A percentile compares a stretch with the other conserved stretches of the same genome.
phyloP scores from a whole-genome alignment of 2,329 filamentous ascomycete genomes.

The Pseudogymnoascus sp. region DNA sequence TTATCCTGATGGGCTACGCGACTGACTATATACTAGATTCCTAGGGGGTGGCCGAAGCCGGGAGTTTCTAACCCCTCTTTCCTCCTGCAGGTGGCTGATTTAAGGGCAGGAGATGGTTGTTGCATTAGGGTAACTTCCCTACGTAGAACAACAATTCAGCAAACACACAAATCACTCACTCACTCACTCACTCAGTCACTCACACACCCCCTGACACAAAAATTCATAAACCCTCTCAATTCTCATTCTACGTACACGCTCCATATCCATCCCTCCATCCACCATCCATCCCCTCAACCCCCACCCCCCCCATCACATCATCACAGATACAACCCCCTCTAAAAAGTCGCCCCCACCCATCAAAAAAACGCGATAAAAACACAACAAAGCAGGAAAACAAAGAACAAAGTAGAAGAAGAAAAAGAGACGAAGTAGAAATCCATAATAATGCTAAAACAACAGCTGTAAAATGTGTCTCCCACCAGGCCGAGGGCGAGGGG shows the following conservation, averaged over 20 bases:
- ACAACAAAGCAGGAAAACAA: neutral
- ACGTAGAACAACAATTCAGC: neutral
- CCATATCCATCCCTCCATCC: neutral
- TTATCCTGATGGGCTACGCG: too few relatives aligned
- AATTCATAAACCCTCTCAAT: conserved; percentile 1
- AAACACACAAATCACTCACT: neutral
- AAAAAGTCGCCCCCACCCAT: neutral
- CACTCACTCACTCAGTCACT: neutral
- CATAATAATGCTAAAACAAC: neutral
- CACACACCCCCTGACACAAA: neutral
- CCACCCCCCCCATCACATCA: neutral
- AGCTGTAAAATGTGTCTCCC: neutral
- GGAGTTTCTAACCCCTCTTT: too few relatives aligned
- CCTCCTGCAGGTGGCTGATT: too few relatives aligned
- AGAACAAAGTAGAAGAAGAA: neutral
- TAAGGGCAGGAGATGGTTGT: neutral
- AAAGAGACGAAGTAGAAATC: neutral
- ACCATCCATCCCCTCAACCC: neutral
- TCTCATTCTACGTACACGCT: conserved; percentile 5
- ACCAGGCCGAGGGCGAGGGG: neutral
- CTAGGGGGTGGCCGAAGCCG: too few relatives aligned
- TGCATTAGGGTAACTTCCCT: neutral
- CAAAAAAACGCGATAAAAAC: neutral
- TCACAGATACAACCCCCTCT: neutral
- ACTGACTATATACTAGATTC: too few relatives aligned